Base-by-base conservation (phyloP, 257 asterid species). In the Ophiorrhiza pumila region DNA sequence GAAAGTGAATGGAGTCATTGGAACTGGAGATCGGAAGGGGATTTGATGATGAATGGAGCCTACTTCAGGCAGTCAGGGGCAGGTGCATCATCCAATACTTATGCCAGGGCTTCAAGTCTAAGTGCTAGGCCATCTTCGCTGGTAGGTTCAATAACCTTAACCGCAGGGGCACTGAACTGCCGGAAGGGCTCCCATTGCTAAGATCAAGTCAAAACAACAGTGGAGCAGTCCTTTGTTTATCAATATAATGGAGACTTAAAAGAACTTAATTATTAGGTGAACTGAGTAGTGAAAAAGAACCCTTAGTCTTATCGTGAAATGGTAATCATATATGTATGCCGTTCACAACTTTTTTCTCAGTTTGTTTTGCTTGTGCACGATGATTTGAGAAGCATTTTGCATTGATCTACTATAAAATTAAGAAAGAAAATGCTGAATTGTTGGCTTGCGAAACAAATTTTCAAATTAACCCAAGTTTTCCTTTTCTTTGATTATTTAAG, bases 1-100 rank as follows among this genome's bases (percentile, higher is more conserved):
- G 96, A 92, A 63, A 90, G 88, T 41, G 86, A 90, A 76, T 92
- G 98, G 98, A 86, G 65, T 0, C 42, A 68, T 53, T 92, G 97
- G 96, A 92, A 90, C 76, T 92, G 97, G 97, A 74, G 92, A 22
- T 87, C 97, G 20, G 96, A 92, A 55, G 97, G 97, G 0, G 97
- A 92, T 69, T 72, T 92, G 73, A 88, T 92, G 96, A 71, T 92
- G 41, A 92, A 90, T 78, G 98, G 98, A 0, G 98, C 96, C 0
- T 92, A 76, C 78, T 92, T 92, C 78, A 78, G 83, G 66, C 87
- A 83, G 50, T 75, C 96, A 0, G 98, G 98, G 0, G 91, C 82
- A 0, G 96, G 96, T 56, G 89, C 93, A 7, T 53, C 83, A 17
- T 66, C 86, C 0, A 34, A 15, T 64, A 65, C 88, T 0, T 87